Conservation (phyloP, 1,284 basidiomycete species). For the Sporisorium reilianum region DNA sequence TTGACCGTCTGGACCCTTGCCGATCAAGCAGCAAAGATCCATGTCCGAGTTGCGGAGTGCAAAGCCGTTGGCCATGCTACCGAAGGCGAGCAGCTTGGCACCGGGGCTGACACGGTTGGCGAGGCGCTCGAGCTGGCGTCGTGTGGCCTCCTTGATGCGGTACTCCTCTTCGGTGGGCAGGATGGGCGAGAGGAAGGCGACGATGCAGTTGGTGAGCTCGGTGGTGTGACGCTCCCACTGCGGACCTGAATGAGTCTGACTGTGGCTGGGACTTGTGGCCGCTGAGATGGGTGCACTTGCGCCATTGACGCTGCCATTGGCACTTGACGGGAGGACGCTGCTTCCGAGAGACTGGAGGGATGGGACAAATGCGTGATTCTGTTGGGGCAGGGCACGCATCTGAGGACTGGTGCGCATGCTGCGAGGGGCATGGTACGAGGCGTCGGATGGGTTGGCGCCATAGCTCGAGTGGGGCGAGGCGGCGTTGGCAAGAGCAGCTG, state of each 20-base stretch:
- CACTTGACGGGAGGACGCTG: constrained; percentile 18
- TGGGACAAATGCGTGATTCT: constrained; percentile 25
- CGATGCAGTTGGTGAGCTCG: constrained; percentile 66
- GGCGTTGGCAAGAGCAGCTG: constrained; percentile 29
- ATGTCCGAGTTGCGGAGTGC: constrained; percentile 96
- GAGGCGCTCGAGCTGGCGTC: constrained; percentile 91
- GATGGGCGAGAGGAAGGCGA: constrained; percentile 65
- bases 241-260: constrained; percentile 24
- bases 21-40: constrained; percentile 94
- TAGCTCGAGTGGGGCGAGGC: constrained; percentile 20
- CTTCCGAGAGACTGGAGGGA: constrained; percentile 24
- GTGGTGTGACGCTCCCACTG: constrained; percentile 62
- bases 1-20: constrained; percentile 35
- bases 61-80: constrained; percentile 88
- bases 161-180: constrained; percentile 69
- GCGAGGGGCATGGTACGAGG: constrained; percentile 27
- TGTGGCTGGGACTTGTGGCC: constrained; percentile 32
- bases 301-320: constrained; percentile 24
- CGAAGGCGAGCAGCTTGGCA: constrained; percentile 90
- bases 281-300: neutral
- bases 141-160: constrained; percentile 86
- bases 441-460: constrained; percentile 17
- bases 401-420: constrained; percentile 46
- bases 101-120: constrained; percentile 94
- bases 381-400: constrained; percentile 41